Conservation (phyloP, 2,329 filamentous ascomycete species). For the Neonectria punicea region DNA sequence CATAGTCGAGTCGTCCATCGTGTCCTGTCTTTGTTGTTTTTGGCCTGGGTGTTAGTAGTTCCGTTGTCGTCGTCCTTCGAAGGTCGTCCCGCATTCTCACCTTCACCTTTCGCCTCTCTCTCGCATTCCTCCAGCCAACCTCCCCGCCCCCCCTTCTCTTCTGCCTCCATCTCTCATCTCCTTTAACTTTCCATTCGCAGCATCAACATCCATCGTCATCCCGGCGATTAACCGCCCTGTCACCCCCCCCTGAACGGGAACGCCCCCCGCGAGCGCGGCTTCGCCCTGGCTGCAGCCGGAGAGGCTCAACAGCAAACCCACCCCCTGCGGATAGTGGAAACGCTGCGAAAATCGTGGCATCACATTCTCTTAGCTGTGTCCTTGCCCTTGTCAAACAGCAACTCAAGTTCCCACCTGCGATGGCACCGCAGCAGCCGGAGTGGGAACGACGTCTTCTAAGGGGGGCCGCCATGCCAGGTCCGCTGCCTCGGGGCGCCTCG, state of each 20-base stretch:
- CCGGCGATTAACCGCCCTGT: not conserved
- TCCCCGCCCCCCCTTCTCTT: conserved; percentile 6
- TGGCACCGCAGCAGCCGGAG: conserved; percentile 35
- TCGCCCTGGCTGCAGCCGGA: conserved; percentile 10
- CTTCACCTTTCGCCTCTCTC: not conserved
- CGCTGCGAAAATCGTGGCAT: conserved; percentile 21
- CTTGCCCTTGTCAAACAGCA: conserved; percentile 21
- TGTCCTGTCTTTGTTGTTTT: not conserved
- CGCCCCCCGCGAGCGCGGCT: conserved; percentile 5
- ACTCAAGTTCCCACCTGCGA: conserved; percentile 30
- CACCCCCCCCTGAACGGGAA: conserved; percentile 4
- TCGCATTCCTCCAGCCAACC: conserved; percentile 2
- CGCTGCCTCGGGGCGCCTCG: conserved; percentile 4
- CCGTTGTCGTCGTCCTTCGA: not conserved
- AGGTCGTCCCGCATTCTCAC: not conserved
- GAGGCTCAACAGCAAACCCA: conserved; percentile 12
- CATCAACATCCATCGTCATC: not conserved
- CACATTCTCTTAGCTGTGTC: not conserved
- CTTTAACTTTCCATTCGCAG: not conserved
- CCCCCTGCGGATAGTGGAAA: conserved; percentile 18
- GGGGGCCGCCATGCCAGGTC: conserved; percentile 1
- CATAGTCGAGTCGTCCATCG: not conserved
- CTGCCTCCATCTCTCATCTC: not conserved
- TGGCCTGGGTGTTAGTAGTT: not conserved
- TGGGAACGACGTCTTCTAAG: conserved; percentile 5